Evolutionary conservation across 768 basidiomycete genomes (phyloP), one percentile per base, ranked within the genome.

Genomic region (Calocera cornea): DNA sequence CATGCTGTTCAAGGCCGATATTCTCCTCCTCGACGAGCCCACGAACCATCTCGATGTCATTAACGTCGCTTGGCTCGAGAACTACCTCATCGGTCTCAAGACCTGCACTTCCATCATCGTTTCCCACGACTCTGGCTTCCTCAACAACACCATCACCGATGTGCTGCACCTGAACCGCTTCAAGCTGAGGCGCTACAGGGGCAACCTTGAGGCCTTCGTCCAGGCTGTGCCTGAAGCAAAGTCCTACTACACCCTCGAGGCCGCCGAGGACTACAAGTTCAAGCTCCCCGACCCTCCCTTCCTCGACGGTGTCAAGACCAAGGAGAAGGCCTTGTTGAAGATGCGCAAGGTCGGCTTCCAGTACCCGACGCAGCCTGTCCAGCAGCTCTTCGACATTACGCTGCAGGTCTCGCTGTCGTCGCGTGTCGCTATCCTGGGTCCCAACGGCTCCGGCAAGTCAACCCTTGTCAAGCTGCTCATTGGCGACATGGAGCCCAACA

Each of bases 231-330:
- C 95, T 49, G 95, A 97, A 81, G 95, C 95, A 78, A 95, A 89
- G 82, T 92, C 93, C 8, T 97, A 97, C 85, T 97, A 93, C 83
- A 91, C 89, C 69, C 90, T 97, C 73, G 87, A 95, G 80, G 92
- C 94, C 68, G 85, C 86, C 65, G 94, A 95, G 81, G 92, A 95
- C 83, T 97, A 97, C 87, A 89, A 86, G 81, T 97, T 97, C 87
- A 95, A 93, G 86, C 87, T 97, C 73, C 95, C 95, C 67, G 88
- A 92, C 75, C 95, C 95, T 66, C 95, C 95, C 75, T 87, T 97
- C 71, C 89, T 97, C 70, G 95, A 97, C 72, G 95, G 95, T 89
- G 95, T 97, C 82, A 97, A 97, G 89, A 97, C 95, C 75, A 97
- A 97, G 85, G 94, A 97, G 82, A 97, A 95, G 86, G 86, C 86